Percentiles rank a stretch among this genome's conserved stretches.
Conservation (phyloP, 2,329 filamentous ascomycete species). For the Nemania bipapillata region DNA sequence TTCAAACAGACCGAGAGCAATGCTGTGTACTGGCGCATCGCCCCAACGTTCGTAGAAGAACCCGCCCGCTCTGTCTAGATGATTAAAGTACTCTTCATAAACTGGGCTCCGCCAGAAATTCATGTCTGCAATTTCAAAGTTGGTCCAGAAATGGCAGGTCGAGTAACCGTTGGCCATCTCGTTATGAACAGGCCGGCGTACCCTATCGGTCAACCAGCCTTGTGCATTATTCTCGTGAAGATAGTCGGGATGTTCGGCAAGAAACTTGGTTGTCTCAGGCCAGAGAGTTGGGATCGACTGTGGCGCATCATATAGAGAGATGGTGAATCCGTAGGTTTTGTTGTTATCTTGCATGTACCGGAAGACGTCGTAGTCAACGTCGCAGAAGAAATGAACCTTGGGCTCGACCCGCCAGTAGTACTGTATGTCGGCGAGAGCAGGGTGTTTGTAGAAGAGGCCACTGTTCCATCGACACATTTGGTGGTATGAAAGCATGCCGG, state of each 20-base stretch:
- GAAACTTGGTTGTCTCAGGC: slow-evolving; percentile 94
- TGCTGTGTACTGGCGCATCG: slow-evolving; percentile 95
- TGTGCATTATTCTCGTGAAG: slow-evolving; percentile 85
- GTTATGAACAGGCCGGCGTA: slow-evolving; percentile 81
- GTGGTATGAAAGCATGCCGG: slow-evolving; percentile 88
- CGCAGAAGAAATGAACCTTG: slow-evolving; percentile 99
- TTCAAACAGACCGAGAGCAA: slow-evolving; percentile 90
- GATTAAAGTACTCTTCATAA: slow-evolving; percentile 96
- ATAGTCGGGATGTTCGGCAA: slow-evolving; percentile 84
- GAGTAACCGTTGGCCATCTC: slow-evolving; percentile 88
- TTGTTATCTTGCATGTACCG: slow-evolving; percentile 98
- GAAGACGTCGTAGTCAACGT: slow-evolving; percentile 98
- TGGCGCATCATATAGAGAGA: slow-evolving; percentile 94
- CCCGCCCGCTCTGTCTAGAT: slow-evolving; percentile 90
- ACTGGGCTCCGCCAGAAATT: slow-evolving; percentile 88
- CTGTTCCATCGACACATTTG: slow-evolving; percentile 99
- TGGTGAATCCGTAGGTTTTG: slow-evolving; percentile 98
- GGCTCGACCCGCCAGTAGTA: slow-evolving; percentile 99
- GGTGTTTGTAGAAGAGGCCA: slow-evolving; percentile 96
- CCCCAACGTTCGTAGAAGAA: slow-evolving; percentile 99
- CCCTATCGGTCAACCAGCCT: slow-evolving; percentile 84
- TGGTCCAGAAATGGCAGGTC: slow-evolving; percentile 99
- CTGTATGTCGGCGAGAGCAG: slow-evolving; percentile 80
- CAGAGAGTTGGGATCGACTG: slow-evolving; percentile 87
- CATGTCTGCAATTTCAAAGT: slow-evolving; percentile 96